phyloP scores from a whole-genome alignment of 2,329 filamentous ascomycete species.

The Dothiorella sarmentorum region DNA sequence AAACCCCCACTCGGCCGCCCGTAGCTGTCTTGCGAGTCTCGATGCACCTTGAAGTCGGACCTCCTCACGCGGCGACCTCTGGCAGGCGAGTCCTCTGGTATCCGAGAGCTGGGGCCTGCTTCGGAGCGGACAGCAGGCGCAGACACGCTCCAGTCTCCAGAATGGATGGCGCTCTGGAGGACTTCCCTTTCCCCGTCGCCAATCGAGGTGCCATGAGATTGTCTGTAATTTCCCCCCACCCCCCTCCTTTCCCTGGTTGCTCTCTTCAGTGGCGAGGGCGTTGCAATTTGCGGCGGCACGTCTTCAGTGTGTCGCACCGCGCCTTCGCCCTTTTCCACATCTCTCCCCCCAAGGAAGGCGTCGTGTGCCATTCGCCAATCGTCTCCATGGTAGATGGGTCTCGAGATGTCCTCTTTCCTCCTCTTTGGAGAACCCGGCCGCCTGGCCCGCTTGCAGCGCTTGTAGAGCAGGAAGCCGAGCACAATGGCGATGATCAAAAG shows the following conservation, averaged over 20 bases:
- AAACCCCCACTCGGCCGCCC: slow-evolving; percentile 26
- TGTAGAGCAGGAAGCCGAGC: slow-evolving; percentile 22
- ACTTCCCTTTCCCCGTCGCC: slow-evolving; percentile 36
- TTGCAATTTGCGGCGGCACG: slow-evolving; percentile 34
- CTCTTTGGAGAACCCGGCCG: background rate
- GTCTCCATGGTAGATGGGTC: slow-evolving; percentile 37
- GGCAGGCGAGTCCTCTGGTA: slow-evolving; percentile 28
- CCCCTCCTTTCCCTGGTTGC: background rate
- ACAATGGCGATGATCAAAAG: slow-evolving; percentile 25
- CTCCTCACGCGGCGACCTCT: slow-evolving; percentile 1
- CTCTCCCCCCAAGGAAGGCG: slow-evolving; percentile 24
- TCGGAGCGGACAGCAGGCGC: slow-evolving; percentile 27
- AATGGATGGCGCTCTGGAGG: slow-evolving; percentile 34
- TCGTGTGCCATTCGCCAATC: slow-evolving; percentile 26
- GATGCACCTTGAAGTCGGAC: slow-evolving; percentile 16
- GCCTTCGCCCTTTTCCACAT: slow-evolving; percentile 39
- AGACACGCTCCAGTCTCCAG: slow-evolving; percentile 19
- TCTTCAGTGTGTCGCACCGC: slow-evolving; percentile 26
- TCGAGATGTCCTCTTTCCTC: slow-evolving; percentile 36
- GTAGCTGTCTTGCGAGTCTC: slow-evolving; percentile 25
- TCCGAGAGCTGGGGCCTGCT: slow-evolving; percentile 33
- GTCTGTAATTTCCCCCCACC: slow-evolving; percentile 24
- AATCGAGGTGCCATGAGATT: slow-evolving; percentile 39
- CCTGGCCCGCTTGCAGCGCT: slow-evolving; percentile 25
- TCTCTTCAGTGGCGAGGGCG: slow-evolving; percentile 12